These are phyloP conservation scores for Pholiota molesta DNA, from an alignment of 768 basidiomycete species.

Conservation along the genomic window DNA sequence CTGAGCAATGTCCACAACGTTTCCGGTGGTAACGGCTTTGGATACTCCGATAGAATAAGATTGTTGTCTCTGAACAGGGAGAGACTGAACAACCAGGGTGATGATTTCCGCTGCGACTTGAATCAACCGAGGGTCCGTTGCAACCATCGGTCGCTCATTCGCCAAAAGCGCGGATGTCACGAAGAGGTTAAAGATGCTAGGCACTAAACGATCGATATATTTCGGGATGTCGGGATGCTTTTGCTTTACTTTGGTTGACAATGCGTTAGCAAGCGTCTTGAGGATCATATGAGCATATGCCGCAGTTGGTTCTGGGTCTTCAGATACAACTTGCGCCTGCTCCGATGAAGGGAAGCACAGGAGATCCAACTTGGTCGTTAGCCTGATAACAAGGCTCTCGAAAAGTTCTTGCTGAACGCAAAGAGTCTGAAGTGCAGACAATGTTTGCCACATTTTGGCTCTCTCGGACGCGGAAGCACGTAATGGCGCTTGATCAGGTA, in stretches of 20 bases:
- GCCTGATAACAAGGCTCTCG: slow-evolving; percentile 76
- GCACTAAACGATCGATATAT: slow-evolving; percentile 78
- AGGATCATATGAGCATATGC: slow-evolving; percentile 89
- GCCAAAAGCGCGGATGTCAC: slow-evolving; percentile 43
- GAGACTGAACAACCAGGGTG: slow-evolving; percentile 63
- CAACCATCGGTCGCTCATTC: slow-evolving; percentile 30
- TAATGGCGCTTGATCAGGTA: slow-evolving; percentile 70
- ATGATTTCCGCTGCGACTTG: slow-evolving; percentile 67
- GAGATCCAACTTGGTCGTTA: slow-evolving; percentile 76
- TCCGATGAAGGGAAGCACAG: slow-evolving; percentile 46
- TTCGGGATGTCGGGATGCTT: slow-evolving; percentile 76
- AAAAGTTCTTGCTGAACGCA: slow-evolving; percentile 81
- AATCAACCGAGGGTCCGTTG: slow-evolving; percentile 55
- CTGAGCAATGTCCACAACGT: slow-evolving; percentile 52
- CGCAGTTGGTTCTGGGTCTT: slow-evolving; percentile 61
- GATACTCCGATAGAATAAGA: slow-evolving; percentile 48
- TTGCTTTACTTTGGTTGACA: slow-evolving; percentile 47
- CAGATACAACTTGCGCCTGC: slow-evolving; percentile 13
- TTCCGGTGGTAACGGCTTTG: slow-evolving; percentile 57
- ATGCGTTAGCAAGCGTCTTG: slow-evolving; percentile 62
- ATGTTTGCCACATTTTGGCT: slow-evolving; percentile 65
- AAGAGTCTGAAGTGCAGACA: slow-evolving; percentile 70
- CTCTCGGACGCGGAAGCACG: slow-evolving; percentile 57
- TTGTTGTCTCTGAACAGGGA: slow-evolving; percentile 63
- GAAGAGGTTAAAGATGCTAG: slow-evolving; percentile 68